Evolutionary conservation across 768 basidiomycete genomes (phyloP), one percentile per base, ranked within the genome.

Genomic region (Hortiboletus campestris): DNA sequence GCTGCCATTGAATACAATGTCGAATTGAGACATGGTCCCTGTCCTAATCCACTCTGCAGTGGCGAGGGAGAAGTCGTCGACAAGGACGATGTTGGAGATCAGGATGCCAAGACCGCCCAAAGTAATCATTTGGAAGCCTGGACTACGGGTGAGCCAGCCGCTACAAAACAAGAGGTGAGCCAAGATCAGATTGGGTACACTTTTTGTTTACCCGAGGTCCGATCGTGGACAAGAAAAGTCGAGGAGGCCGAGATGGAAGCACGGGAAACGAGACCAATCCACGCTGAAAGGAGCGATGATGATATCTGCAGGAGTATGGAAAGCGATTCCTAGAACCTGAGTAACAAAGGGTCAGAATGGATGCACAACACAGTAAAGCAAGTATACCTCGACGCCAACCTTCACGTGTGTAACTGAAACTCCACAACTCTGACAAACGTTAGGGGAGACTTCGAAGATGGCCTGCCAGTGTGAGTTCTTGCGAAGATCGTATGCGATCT

Each of bases 261-360:
- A n/a, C 60, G 62, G 2, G 41, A 43, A 16, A 64, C 58, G 28
- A 70, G 56, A 41, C 69, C 69, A 16, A 67, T 61, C 68, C 68
- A 70, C 10, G 68, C 54, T 4, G 68, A 42, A 25, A 69, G 62
- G 59, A 70, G 60, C 65, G 19, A 64, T 46, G 20, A 68, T 40
- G 6, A 55, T 51, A 42, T 65, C 57, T 13, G 58, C 49, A 11
- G 54, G 63, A 6, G 53, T 51, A 20, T 59, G 66, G 25, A 53
- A 57, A 22, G 66, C n/a, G 28, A 65, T 45, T 7, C 61, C 66
- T 4, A 67, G 56, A 2, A 67, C 57, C 63, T 65, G 38, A 36
- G 6, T 25, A 44, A 9, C 2, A 17, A 1, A 42, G n/a, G 4
- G 25, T 64, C 19, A 63, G 55, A 49, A 13, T 11, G 16, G 35